A percentile compares a stretch with the other conserved stretches of the same genome.
Conservation (phyloP, 768 basidiomycete genomes). For the Tylopilus vinaceipallidus region DNA sequence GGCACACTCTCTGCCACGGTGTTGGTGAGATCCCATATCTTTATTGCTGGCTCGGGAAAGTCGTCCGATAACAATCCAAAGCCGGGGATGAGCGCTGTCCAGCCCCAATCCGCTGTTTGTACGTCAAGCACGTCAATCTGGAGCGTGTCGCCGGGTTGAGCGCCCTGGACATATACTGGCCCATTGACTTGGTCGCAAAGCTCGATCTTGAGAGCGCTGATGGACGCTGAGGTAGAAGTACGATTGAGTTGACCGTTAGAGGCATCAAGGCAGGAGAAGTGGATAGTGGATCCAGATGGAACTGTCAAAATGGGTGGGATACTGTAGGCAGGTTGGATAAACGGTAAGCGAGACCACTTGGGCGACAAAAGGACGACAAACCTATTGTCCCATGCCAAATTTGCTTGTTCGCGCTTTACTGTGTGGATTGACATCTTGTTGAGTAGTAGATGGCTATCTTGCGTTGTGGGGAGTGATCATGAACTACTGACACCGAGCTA, state of each 20-base stretch:
- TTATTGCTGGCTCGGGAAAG: slow-evolving; percentile 48
- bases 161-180: slow-evolving; percentile 52
- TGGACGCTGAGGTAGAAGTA: slow-evolving; percentile 35
- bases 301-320: slow-evolving; percentile 51
- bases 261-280: slow-evolving; percentile 62
- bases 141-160: slow-evolving; percentile 55
- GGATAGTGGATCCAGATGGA: slow-evolving; percentile 51
- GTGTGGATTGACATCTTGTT: slow-evolving; percentile 53
- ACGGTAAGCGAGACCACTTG: background rate
- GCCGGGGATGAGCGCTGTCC: slow-evolving; percentile 58
- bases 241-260: slow-evolving; percentile 58
- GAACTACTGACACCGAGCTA: no score
- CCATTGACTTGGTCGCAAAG: slow-evolving; percentile 60
- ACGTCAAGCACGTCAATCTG: slow-evolving; percentile 58
- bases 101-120: slow-evolving; percentile 57
- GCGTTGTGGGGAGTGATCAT: no score
- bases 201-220: slow-evolving; percentile 44
- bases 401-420: slow-evolving; percentile 49
- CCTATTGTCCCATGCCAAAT: slow-evolving; percentile 65
- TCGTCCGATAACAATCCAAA: slow-evolving; percentile 60
- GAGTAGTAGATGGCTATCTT: no score
- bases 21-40: slow-evolving; percentile 50
- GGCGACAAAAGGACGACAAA: slow-evolving; percentile 17
- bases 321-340: slow-evolving; percentile 26
- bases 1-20: background rate